Percentiles rank a stretch among this genome's conserved stretches.
Evolutionary conservation across 2,329 filamentous ascomycete genomes (phyloP).

Genomic region (Nemania sp.): DNA sequence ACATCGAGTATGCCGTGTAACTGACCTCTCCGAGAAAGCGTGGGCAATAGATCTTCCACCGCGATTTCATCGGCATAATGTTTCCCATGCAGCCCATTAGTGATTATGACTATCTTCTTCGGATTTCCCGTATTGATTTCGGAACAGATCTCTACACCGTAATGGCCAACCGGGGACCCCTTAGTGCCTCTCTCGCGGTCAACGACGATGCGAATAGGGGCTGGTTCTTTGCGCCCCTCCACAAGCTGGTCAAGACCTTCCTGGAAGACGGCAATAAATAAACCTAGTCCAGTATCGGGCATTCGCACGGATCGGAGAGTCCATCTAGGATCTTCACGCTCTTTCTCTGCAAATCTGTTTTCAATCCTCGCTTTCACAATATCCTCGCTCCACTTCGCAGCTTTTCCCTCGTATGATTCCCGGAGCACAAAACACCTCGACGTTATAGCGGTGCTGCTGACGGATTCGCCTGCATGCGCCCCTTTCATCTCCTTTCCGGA

Average conservation of each 20-base stretch:
- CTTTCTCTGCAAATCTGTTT: conserved; percentile 78
- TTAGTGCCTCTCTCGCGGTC: conserved; percentile 70
- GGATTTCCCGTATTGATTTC: conserved; percentile 61
- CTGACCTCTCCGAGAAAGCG: conserved; percentile 74
- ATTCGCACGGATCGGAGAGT: conserved; percentile 71
- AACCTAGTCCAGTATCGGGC: conserved; percentile 60
- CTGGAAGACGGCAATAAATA: conserved; percentile 72
- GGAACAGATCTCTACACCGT: conserved; percentile 71
- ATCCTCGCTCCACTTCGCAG: conserved; percentile 78
- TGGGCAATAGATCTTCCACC: conserved; percentile 71
- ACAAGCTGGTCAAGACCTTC: conserved; percentile 65
- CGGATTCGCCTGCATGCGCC: conserved; percentile 51
- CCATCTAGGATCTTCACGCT: conserved; percentile 81
- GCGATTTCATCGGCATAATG: conserved; percentile 75
- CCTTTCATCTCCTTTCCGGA: conserved; percentile 64
- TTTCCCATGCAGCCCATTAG: conserved; percentile 68
- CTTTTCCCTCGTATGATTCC: conserved; percentile 77
- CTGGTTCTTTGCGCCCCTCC: conserved; percentile 68
- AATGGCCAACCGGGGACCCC: conserved; percentile 66
- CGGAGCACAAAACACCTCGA: conserved; percentile 72
- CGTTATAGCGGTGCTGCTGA: conserved; percentile 56
- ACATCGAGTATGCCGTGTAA: neutral
- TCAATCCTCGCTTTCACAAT: conserved; percentile 85
- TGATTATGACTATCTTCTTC: conserved; percentile 54
- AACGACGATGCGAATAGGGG: conserved; percentile 71